phyloP scores from a whole-genome alignment of 1,284 basidiomycete genomes.

The Exsudoporus floridanus region DNA sequence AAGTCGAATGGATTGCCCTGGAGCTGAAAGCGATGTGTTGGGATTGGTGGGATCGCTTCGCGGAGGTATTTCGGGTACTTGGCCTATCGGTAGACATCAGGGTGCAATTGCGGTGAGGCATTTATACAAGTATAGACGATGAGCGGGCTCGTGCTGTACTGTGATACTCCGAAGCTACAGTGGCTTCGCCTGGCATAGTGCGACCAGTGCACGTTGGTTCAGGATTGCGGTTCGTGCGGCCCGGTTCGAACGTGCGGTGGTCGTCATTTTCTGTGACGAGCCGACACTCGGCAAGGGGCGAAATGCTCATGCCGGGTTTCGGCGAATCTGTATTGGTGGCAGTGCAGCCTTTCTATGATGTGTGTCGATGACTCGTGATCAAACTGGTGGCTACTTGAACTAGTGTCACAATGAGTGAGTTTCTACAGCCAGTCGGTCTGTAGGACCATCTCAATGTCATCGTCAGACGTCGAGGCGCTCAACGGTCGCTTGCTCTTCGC shows the following conservation, averaged over 20 bases:
- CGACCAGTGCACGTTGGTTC: neutral
- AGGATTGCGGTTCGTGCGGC: neutral
- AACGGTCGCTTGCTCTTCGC: slow-evolving; percentile 84
- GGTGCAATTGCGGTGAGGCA: neutral
- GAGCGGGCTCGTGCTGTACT: neutral
- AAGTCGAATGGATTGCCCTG: neutral
- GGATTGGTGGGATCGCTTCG: neutral
- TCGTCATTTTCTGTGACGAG: too few species aligned
- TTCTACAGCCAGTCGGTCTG: accelerated
- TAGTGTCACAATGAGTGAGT: slow-evolving; percentile 26
- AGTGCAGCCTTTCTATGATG: too few species aligned
- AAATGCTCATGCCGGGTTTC: too few species aligned
- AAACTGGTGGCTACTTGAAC: too few species aligned
- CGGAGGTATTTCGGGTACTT: neutral
- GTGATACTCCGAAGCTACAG: too few species aligned
- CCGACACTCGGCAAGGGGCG: too few species aligned
- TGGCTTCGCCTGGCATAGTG: too few species aligned
- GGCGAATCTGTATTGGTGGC: too few species aligned
- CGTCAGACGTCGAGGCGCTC: slow-evolving; percentile 48
- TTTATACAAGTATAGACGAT: neutral
- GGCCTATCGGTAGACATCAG: neutral
- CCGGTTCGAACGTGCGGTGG: neutral
- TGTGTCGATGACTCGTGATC: neutral
- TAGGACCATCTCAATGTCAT: neutral
- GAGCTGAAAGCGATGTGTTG: neutral